phyloP scores from a whole-genome alignment of 345 rosid genomes.

The Ceriops decandra region DNA sequence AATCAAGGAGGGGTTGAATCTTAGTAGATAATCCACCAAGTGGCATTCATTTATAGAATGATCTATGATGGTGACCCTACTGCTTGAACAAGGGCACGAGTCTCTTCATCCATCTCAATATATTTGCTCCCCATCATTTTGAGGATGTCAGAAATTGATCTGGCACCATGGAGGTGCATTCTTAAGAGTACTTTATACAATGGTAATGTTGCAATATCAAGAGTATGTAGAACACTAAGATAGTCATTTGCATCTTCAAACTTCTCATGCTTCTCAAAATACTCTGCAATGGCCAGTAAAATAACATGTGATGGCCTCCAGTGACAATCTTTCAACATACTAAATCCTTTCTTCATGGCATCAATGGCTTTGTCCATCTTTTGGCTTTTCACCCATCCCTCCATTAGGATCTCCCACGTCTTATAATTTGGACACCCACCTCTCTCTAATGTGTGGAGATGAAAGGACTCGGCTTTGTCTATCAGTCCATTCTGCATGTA shows the following conservation, averaged over 20 bases:
- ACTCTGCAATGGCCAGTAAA: constrained; percentile 41
- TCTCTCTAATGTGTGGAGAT: constrained; percentile 37
- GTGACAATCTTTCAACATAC: constrained; percentile 39
- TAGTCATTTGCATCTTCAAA: constrained; percentile 44
- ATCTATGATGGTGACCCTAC: neutral
- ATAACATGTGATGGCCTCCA: constrained; percentile 51
- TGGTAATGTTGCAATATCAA: constrained; percentile 46
- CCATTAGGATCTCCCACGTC: constrained; percentile 75
- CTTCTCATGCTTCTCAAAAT: constrained; percentile 46
- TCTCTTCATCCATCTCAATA: constrained; percentile 36
- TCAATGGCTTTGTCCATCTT: constrained; percentile 51
- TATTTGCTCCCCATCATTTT: constrained; percentile 57
- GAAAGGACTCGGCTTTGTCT: constrained; percentile 42
- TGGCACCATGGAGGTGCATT: constrained; percentile 36
- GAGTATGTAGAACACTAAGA: constrained; percentile 37
- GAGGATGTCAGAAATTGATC: constrained; percentile 37
- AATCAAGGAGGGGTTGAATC: too few species aligned
- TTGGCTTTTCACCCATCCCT: constrained; percentile 50
- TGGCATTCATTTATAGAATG: too few species aligned
- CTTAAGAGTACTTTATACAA: constrained; percentile 47
- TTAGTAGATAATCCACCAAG: too few species aligned
- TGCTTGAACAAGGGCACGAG: constrained; percentile 30
- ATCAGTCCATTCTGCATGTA: constrained; percentile 39
- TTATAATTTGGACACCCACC: constrained; percentile 66
- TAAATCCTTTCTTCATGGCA: constrained; percentile 47